Percentiles rank a stretch among this genome's conserved stretches.
Evolutionary conservation across 441 rosid species (phyloP).

Genomic region (Euphorbia celastroides): DNA sequence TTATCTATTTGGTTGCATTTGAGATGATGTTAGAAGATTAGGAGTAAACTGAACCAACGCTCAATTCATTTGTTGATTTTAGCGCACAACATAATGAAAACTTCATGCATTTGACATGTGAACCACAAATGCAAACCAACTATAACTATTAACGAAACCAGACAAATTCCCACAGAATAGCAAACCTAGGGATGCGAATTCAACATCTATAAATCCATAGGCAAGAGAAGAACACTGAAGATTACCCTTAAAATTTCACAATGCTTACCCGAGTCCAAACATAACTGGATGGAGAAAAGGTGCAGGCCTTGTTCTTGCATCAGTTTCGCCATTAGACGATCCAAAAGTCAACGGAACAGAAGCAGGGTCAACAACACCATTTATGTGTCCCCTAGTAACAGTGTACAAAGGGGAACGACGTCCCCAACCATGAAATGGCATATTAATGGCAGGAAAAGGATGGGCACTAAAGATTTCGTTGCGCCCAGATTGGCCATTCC

Average conservation of each 20-base stretch:
- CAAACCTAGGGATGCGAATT: neutral
- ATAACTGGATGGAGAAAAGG: conserved; percentile 43
- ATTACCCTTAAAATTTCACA: conserved; percentile 11
- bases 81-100: neutral
- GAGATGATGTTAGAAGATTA: too few species aligned
- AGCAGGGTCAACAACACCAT: conserved; percentile 39
- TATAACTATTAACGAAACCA: neutral
- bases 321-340: conserved; percentile 39
- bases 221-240: neutral
- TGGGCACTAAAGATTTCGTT: conserved; percentile 42
- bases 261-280: conserved; percentile 52
- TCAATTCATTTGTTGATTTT: neutral
- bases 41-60: neutral
- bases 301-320: conserved; percentile 29
- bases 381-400: conserved; percentile 32
- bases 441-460: conserved; percentile 46
- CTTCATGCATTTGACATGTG: neutral
- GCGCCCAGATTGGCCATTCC: conserved; percentile 46
- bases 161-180: neutral
- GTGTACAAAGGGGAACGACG: conserved; percentile 42
- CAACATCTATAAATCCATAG: neutral
- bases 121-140: neutral
- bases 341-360: conserved; percentile 40
- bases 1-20: neutral
- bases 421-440: conserved; percentile 48